Conservation (phyloP, 2,329 filamentous ascomycete species). For the Penicillium hesseltinei region DNA sequence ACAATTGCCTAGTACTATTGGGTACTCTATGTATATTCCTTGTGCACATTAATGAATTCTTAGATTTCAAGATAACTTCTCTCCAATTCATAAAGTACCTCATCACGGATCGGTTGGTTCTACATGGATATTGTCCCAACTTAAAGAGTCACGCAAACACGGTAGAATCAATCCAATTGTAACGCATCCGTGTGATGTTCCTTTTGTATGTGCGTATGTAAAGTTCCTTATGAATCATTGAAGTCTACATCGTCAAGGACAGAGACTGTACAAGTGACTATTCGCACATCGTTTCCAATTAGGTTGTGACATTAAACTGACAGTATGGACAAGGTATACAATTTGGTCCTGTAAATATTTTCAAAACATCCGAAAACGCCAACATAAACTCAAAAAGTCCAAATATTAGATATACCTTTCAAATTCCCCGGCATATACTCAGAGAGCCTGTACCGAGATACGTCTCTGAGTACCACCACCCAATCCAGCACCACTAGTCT, state of each 20-base stretch:
- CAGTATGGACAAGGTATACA: slow-evolving; percentile 1
- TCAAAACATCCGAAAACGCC: slow-evolving; percentile 1
- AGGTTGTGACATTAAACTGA: not conserved
- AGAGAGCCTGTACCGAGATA: slow-evolving; percentile 27
- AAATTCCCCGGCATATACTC: not conserved
- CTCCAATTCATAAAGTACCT: not conserved
- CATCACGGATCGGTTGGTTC: not conserved
- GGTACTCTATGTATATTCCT: not conserved
- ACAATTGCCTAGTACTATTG: not conserved
- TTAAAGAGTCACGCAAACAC: not conserved
- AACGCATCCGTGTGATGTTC: too few relatives aligned
- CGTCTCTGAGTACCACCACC: slow-evolving; percentile 24
- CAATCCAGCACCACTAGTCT: slow-evolving; percentile 30
- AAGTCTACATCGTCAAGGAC: not conserved
- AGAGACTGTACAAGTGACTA: not conserved
- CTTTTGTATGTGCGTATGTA: too few relatives aligned
- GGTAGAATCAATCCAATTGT: not conserved
- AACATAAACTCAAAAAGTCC: slow-evolving; percentile 1
- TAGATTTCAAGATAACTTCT: not conserved
- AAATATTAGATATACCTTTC: not conserved
- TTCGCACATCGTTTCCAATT: not conserved
- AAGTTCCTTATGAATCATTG: too few relatives aligned
- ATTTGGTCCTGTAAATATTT: slow-evolving; percentile 6
- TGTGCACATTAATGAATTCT: not conserved
- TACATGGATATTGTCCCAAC: not conserved